Conservation (phyloP, 345 rosid genomes). For the Schrenkiella parvula region DNA sequence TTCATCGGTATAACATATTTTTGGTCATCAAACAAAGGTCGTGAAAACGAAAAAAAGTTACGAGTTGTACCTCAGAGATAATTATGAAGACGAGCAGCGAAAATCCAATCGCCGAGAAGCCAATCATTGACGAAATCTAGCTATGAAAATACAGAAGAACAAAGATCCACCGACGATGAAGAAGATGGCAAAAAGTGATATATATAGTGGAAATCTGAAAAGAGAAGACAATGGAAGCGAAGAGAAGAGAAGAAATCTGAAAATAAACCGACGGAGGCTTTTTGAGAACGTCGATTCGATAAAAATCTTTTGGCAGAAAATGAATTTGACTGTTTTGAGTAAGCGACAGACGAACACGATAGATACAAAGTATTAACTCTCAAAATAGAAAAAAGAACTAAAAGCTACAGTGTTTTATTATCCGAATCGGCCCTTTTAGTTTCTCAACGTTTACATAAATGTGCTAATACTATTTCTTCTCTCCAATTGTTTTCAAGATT, state of each 20-base stretch:
- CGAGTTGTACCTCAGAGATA: slow-evolving; percentile 15
- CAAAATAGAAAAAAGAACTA: no score
- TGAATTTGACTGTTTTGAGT: slow-evolving; percentile 26
- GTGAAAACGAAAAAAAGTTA: background rate
- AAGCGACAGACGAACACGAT: slow-evolving; percentile 20
- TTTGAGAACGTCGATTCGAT: slow-evolving; percentile 23
- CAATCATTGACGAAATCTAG: slow-evolving; percentile 16
- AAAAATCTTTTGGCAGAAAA: slow-evolving; percentile 21
- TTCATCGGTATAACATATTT: background rate
- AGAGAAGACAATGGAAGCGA: no score
- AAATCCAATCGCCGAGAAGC: background rate
- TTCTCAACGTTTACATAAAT: background rate
- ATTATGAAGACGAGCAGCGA: background rate
- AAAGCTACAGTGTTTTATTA: background rate
- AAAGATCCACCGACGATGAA: slow-evolving; percentile 18
- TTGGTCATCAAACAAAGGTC: background rate
- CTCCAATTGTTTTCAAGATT: background rate
- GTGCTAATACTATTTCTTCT: background rate
- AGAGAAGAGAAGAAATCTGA: slow-evolving; percentile 7
- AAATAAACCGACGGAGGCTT: background rate
- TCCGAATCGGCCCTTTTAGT: background rate
- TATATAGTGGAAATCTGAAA: no score
- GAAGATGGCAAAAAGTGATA: slow-evolving; percentile 19
- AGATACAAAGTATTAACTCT: background rate
- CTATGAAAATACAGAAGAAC: background rate